Evolutionary conservation across 1,284 basidiomycete genomes (phyloP).

Genomic region (Tilletia setariae): DNA sequence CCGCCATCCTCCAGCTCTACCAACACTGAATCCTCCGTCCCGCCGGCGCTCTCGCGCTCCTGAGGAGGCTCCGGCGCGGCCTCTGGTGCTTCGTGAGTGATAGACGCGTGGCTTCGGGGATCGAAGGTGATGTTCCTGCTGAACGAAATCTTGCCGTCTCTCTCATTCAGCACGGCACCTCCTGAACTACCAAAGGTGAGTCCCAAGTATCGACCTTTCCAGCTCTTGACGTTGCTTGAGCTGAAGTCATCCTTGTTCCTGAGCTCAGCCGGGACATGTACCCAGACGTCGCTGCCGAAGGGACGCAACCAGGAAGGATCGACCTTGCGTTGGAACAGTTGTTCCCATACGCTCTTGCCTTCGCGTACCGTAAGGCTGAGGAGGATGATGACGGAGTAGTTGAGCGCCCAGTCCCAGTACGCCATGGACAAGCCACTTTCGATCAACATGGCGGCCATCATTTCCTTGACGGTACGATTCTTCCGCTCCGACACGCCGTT

Average conservation of each 20-base stretch:
- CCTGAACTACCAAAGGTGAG: background rate
- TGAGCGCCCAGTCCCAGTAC: background rate
- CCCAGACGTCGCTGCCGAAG: background rate
- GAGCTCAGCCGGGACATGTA: background rate
- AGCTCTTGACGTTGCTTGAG: background rate
- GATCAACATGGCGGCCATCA: background rate
- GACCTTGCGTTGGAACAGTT: background rate
- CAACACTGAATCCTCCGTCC: too few species aligned
- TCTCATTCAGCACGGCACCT: background rate
- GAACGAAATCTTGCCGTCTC: background rate
- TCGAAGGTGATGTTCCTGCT: background rate
- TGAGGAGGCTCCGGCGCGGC: background rate
- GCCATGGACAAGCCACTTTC: background rate
- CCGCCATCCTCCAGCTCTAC: too few species aligned
- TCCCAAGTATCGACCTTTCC: background rate
- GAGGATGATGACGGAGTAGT: background rate
- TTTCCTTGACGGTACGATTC: slow-evolving; percentile 44
- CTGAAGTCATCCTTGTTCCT: background rate
- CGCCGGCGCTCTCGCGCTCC: too few species aligned
- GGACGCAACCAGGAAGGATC: background rate
- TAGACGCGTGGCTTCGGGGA: background rate
- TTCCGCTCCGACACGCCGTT: background rate
- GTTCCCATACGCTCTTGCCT: background rate
- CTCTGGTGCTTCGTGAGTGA: background rate
- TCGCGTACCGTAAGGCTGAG: background rate